Evolutionary conservation across 2,329 filamentous ascomycete species (phyloP), one percentile per base, ranked within the genome.

Genomic region (Aspergillus japonicus): DNA sequence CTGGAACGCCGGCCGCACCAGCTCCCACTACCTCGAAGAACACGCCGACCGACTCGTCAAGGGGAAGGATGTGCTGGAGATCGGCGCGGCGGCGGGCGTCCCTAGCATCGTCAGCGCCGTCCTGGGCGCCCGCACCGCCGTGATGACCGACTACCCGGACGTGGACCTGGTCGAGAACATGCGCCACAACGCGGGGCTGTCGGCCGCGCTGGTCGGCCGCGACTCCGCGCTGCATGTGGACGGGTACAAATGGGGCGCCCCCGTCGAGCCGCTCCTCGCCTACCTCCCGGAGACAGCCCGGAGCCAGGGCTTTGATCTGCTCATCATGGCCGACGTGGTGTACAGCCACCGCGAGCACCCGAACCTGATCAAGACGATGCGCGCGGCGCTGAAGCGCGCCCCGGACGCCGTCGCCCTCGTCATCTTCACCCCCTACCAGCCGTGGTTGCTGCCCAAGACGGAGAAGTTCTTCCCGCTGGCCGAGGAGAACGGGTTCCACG

Each of bases 381-480:
- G 84, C 68, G 73, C 83, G 70, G 90, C 89, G 16, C 76, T 97
- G 68, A 84, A 82, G 66, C 81, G 78, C 62, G 75, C 78, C 3
- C 68, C 73, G 3, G 79, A 79, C 2, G 85, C 88, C 52, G 83
- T 82, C 56, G 92, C 92, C 2, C 85, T 93, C 68, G 92, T 97
- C 7, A 96, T 97, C 75, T 98, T 97, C 79, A 96, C 93, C 0
- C 93, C 91, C 21, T 96, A 98, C 77, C 83, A 95, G 63, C 93
- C 94, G 1, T 97, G 93, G 93, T 80, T 97, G 71, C 82, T 90
- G 68, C 84, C 92, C 63, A 90, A 92, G 75, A 95, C 96, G 70
- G 81, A 96, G 73, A 85, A 84, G 4, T 97, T 97, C 79, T 97
- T 97, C 71, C 89, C 92, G 52, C 71, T 92, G 59, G 90, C 89